Conservation (phyloP, 345 rosid species). For the Dipteronia sinensis region DNA sequence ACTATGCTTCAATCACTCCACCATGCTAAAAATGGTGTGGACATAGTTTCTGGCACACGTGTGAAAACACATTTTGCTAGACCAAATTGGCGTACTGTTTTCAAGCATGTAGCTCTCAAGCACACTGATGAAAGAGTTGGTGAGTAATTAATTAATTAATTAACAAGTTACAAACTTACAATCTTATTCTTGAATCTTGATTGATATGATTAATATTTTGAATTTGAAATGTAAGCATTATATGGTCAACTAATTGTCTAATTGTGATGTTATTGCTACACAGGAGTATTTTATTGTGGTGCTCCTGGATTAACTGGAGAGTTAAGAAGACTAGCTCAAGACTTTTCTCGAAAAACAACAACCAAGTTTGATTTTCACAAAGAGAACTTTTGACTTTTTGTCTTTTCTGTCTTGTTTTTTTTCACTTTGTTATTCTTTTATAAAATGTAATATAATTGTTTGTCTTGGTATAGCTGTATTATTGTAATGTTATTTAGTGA, state of each 20-base stretch:
- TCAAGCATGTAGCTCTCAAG: constrained; percentile 64
- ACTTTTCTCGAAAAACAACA: constrained; percentile 72
- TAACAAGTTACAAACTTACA: too few relatives aligned
- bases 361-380: constrained; percentile 85
- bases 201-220: background rate
- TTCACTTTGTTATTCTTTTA: background rate
- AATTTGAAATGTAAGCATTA: background rate
- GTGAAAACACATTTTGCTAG: constrained; percentile 70
- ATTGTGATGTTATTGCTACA: constrained; percentile 18
- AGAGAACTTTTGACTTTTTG: constrained; percentile 58
- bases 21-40: constrained; percentile 73
- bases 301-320: constrained; percentile 59
- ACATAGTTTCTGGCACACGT: constrained; percentile 64
- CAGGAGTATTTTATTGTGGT: constrained; percentile 82
- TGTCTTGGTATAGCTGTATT: background rate
- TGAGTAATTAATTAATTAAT: constrained; percentile 22
- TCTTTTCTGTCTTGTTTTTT: background rate
- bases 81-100: constrained; percentile 71
- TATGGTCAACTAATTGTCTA: background rate
- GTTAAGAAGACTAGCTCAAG: constrained; percentile 55
- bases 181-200: background rate
- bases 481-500: background rate
- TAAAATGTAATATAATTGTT: constrained; percentile 3
- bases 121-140: constrained; percentile 66
- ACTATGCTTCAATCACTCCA: constrained; percentile 79